Evolutionary conservation across 1,139 yeast genomes (phyloP).

Genomic region (Zygoascus meyerae): DNA sequence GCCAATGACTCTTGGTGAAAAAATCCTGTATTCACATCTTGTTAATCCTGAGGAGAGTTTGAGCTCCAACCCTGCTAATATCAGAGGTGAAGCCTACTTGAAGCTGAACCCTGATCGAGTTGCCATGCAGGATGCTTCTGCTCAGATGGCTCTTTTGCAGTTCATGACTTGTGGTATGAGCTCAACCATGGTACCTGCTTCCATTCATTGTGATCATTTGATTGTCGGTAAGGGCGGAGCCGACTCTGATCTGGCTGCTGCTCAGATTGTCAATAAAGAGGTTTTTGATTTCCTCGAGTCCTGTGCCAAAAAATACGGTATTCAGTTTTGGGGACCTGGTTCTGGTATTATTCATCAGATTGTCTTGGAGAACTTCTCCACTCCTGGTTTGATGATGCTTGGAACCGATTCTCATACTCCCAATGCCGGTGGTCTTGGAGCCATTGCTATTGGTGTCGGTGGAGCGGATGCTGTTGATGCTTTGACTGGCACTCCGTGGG

Average conservation of each 20-base stretch:
- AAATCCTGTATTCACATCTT: conserved; percentile 86
- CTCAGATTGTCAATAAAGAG: conserved; percentile 82
- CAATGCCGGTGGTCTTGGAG: conserved; percentile 99
- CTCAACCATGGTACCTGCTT: conserved; percentile 83
- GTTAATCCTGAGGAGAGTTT: conserved; percentile 78
- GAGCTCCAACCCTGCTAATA: conserved; percentile 41
- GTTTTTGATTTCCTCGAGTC: conserved; percentile 89
- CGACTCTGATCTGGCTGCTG: conserved; percentile 60
- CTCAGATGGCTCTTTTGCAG: conserved; percentile 94
- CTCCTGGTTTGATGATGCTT: conserved; percentile 70
- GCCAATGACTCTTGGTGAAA: conserved; percentile 89
- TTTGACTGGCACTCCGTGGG: conserved; percentile 95
- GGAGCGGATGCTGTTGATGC: conserved; percentile 99
- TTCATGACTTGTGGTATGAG: conserved; percentile 94
- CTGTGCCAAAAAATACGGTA: conserved; percentile 89
- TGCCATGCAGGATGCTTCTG: conserved; percentile 99
- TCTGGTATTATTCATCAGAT: conserved; percentile 99
- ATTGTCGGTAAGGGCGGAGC: conserved; percentile 96
- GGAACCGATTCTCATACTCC: conserved; percentile 99
- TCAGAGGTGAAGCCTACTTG: conserved; percentile 80
- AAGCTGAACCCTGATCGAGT: conserved; percentile 96
- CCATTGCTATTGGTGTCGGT: conserved; percentile 98
- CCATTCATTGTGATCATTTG: conserved; percentile 95
- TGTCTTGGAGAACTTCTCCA: conserved; percentile 93
- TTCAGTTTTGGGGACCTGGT: conserved; percentile 99